Percentiles rank a stretch among this genome's conserved stretches.
Conservation (phyloP, 2,329 filamentous ascomycete genomes). For the Colletotrichum sp. region DNA sequence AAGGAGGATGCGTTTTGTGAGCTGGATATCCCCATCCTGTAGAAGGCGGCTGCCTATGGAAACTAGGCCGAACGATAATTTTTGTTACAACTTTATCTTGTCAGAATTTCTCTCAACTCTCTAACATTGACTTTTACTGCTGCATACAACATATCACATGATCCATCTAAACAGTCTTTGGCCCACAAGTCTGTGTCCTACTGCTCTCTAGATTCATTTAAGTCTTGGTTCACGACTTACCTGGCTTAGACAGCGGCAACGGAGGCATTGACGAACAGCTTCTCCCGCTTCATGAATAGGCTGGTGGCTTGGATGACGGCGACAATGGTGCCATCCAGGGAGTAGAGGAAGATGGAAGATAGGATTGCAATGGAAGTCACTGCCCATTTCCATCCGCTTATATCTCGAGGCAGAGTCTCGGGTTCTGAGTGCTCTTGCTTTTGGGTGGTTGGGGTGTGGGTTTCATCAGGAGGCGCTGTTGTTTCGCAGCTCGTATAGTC, state of each 20-base stretch:
- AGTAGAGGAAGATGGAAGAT: too few species aligned
- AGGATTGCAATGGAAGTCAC: too few species aligned
- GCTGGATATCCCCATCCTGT: conserved; percentile 9
- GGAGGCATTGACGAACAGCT: conserved; percentile 26
- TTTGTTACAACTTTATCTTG: neutral
- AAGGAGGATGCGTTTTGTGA: conserved; percentile 19
- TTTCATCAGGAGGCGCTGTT: neutral
- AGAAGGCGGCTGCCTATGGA: neutral
- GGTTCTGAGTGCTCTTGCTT: neutral
- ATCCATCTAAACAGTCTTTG: accelerated
- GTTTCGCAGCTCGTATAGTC: neutral
- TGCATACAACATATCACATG: neutral
- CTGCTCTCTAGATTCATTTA: neutral
- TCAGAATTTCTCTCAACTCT: neutral
- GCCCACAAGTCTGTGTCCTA: neutral
- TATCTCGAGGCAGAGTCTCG: too few species aligned
- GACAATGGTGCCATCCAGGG: too few species aligned
- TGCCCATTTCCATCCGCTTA: too few species aligned
- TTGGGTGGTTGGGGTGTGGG: neutral
- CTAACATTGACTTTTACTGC: accelerated
- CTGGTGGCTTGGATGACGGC: conserved; percentile 12
- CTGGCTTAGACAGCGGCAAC: neutral
- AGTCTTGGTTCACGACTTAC: neutral
- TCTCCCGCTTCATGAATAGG: conserved; percentile 37
- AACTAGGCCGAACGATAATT: neutral